Percentiles rank a stretch among this genome's conserved stretches.
phyloP scores from a whole-genome alignment of 2,329 filamentous ascomycete species.

The Colletotrichum sp. region DNA sequence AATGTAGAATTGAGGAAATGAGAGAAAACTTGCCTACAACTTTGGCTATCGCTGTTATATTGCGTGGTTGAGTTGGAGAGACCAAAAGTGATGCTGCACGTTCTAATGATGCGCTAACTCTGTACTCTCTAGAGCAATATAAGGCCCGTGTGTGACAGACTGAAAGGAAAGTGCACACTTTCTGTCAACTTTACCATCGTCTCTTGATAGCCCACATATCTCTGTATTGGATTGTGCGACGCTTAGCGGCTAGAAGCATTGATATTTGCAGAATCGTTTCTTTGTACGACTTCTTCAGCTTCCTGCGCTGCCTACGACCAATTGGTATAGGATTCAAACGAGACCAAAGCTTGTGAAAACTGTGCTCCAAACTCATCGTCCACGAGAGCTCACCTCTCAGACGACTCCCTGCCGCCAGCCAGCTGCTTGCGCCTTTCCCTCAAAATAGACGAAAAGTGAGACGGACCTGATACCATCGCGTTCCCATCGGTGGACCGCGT shows the following conservation, averaged over 20 bases:
- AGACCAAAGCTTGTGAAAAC: no score
- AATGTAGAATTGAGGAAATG: neutral
- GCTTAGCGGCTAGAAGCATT: neutral
- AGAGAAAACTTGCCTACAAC: neutral
- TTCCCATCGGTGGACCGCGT: neutral
- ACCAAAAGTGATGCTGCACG: neutral
- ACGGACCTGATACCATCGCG: neutral
- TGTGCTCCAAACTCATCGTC: neutral
- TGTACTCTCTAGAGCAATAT: neutral
- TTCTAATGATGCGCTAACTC: neutral
- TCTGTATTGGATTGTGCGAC: neutral
- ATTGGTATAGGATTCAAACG: no score
- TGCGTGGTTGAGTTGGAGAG: neutral
- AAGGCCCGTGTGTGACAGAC: no score
- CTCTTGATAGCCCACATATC: neutral
- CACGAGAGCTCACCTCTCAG: neutral
- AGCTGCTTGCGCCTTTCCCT: neutral
- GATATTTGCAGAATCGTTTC: neutral
- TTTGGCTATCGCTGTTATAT: neutral
- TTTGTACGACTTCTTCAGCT: neutral
- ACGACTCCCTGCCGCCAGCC: neutral
- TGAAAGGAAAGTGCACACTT: neutral
- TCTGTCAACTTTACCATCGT: neutral
- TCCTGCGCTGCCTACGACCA: neutral
- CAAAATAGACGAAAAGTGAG: neutral